Evolutionary conservation across 257 asterid species (phyloP).

Genomic region (Nicotiana benthamiana): DNA sequence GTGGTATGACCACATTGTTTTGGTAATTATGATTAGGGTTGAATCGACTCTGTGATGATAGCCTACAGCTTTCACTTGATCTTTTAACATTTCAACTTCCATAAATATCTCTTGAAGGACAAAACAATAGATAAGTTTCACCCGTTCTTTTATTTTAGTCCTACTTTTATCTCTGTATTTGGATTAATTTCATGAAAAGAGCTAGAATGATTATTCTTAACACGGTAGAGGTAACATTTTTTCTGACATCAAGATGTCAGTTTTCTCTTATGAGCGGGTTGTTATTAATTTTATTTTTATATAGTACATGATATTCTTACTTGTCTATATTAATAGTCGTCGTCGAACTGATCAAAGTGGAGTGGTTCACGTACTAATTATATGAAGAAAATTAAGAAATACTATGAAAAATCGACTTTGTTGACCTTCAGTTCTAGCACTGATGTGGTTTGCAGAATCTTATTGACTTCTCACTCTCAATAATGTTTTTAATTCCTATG

Average conservation of each 20-base stretch:
- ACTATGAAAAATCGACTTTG: neutral
- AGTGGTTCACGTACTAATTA: neutral
- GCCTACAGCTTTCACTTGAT: neutral
- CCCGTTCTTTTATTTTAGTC: no score
- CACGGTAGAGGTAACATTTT: neutral
- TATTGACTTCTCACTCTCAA: constrained; percentile 36
- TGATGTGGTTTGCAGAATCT: constrained; percentile 34
- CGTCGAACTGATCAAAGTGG: neutral
- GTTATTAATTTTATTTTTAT: neutral
- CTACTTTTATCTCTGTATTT: neutral
- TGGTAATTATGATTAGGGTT: neutral
- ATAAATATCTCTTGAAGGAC: neutral
- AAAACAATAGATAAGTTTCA: no score
- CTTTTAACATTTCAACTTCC: neutral
- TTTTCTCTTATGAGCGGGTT: neutral
- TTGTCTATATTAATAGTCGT: neutral
- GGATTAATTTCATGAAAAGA: neutral
- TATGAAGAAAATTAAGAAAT: neutral
- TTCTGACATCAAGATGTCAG: neutral
- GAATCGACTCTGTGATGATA: neutral
- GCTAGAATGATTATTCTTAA: neutral
- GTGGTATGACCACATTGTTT: neutral
- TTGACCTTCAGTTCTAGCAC: constrained; percentile 32
- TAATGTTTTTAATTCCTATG: constrained; percentile 10
- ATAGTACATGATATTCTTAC: neutral